Evolutionary conservation across 306 rosid species (phyloP).

Genomic region (Prunus armeniaca): DNA sequence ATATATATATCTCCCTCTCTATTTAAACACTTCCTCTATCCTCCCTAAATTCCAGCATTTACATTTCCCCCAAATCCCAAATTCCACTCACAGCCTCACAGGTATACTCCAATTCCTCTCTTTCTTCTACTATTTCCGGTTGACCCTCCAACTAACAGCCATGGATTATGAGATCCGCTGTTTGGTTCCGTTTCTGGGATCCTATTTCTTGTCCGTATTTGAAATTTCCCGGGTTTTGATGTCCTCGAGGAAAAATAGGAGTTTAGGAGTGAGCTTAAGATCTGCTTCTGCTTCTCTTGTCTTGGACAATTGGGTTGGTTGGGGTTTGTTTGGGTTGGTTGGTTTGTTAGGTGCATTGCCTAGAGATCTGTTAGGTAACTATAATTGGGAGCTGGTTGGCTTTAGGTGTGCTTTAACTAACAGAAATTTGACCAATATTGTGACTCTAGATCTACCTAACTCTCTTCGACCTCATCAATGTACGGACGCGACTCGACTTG

Average conservation of each 20-base stretch:
- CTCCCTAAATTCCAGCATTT: conserved; percentile 19
- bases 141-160: neutral
- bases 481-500: too few species aligned
- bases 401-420: neutral
- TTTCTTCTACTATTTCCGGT: neutral
- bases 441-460: too few species aligned
- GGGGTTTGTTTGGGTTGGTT: neutral
- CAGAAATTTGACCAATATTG: neutral
- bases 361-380: conserved; percentile 12
- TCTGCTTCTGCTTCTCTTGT: conserved; percentile 8
- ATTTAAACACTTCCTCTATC: conserved; percentile 21
- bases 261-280: conserved; percentile 1
- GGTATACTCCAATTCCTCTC: conserved; percentile 27
- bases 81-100: conserved; percentile 13
- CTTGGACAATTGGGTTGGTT: conserved; percentile 5
- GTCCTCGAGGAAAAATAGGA: neutral
- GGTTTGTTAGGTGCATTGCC: conserved; percentile 4
- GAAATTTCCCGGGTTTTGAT: conserved; percentile 7
- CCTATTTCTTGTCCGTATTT: conserved; percentile 11
- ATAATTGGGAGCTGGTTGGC: neutral
- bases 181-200: neutral
- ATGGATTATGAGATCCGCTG: conserved; percentile 14
- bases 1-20: conserved; percentile 16
- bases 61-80: neutral
- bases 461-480: too few species aligned